Evolutionary conservation across 352 stramenopile genomes (phyloP).

Genomic region (Peronospora destructor): DNA sequence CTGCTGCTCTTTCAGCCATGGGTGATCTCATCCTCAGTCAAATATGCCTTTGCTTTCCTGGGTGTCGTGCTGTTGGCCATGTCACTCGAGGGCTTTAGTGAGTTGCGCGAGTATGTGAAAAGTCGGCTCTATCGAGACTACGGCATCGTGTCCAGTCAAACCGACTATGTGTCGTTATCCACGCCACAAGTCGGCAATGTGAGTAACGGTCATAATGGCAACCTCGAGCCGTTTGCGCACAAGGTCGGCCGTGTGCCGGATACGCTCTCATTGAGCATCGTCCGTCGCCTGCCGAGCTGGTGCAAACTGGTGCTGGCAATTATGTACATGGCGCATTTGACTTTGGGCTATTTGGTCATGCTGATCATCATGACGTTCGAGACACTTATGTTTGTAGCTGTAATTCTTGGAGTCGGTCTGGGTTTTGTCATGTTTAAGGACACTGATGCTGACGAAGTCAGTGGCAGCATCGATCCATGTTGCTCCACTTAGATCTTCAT

Average conservation of each 20-base stretch:
- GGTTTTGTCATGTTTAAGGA: conserved; percentile 83
- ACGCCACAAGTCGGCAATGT: conserved; percentile 30
- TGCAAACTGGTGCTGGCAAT: conserved; percentile 53
- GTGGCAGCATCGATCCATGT: conserved; percentile 68
- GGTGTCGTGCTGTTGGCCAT: conserved; percentile 60
- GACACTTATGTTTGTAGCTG: conserved; percentile 69
- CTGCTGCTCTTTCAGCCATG: conserved; percentile 78
- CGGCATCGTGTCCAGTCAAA: conserved; percentile 46
- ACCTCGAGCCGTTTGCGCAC: conserved; percentile 15
- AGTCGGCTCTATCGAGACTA: conserved; percentile 48
- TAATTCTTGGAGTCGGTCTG: conserved; percentile 60
- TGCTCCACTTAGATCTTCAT: conserved; percentile 50
- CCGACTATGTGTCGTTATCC: conserved; percentile 45
- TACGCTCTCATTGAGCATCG: conserved; percentile 31
- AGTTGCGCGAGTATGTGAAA: conserved; percentile 42
- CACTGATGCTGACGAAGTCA: conserved; percentile 59
- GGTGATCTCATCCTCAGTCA: conserved; percentile 53
- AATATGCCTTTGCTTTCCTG: conserved; percentile 75
- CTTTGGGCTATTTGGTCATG: conserved; percentile 79
- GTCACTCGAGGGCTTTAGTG: conserved; percentile 56
- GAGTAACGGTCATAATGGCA: conserved; percentile 3
- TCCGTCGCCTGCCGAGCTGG: conserved; percentile 45
- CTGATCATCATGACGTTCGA: conserved; percentile 85
- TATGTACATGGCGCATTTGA: conserved; percentile 75
- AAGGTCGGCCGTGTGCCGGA: conserved; percentile 24